phyloP scores from a whole-genome alignment of 257 asterid species.

The Gardenia jasminoides region DNA sequence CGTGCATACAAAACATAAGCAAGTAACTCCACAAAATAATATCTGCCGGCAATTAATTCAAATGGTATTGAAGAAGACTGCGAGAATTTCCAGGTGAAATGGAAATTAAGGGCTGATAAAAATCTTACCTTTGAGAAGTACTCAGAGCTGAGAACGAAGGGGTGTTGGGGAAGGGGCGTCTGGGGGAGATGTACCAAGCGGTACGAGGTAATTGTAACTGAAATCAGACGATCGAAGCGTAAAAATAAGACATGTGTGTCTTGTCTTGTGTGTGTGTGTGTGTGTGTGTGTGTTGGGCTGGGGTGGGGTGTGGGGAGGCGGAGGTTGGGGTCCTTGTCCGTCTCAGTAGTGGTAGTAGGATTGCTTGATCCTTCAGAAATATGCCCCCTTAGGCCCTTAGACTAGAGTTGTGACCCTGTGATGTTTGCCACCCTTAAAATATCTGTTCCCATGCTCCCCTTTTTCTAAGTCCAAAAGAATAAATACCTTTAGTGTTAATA shows the following conservation, averaged over 20 bases:
- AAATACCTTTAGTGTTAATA: too few species aligned
- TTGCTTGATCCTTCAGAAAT: too few species aligned
- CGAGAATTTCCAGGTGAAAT: neutral
- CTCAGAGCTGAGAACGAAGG: neutral
- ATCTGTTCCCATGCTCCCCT: too few species aligned
- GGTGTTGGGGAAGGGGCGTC: neutral
- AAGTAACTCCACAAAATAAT: neutral
- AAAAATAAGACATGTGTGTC: neutral
- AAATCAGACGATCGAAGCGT: neutral
- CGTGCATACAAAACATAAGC: neutral
- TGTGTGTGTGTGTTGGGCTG: too few species aligned
- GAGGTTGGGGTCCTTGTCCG: too few species aligned
- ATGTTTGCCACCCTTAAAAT: too few species aligned
- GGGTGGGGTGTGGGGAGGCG: too few species aligned
- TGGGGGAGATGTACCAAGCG: neutral
- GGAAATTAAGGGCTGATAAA: neutral
- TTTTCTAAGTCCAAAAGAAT: too few species aligned
- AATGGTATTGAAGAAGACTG: neutral
- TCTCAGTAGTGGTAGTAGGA: too few species aligned
- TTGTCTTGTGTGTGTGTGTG: too few species aligned
- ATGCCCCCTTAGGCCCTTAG: too few species aligned
- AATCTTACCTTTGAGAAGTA: neutral
- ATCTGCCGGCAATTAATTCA: neutral
- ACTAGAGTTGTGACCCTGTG: too few species aligned
- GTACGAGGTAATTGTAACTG: neutral